Conservation (phyloP, 495 filamentous ascomycete genomes). For the Amniculicola lignicola region DNA sequence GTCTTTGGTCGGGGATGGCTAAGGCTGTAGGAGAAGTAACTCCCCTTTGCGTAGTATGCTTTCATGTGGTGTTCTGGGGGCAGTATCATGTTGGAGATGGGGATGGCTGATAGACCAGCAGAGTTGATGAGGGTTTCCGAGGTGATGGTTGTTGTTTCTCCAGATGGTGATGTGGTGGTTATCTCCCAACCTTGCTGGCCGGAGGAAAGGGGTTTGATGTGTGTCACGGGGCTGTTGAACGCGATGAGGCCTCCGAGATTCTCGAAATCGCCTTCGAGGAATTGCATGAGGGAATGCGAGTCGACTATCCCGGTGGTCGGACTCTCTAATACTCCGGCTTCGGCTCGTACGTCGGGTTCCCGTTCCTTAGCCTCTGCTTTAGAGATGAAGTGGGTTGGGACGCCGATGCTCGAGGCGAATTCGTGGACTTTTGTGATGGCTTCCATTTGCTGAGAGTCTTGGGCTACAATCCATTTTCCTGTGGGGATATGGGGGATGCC, state of each 20-base stretch:
- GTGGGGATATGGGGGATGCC: slow-evolving; percentile 67
- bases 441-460: slow-evolving; percentile 65
- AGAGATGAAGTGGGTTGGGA: slow-evolving; percentile 70
- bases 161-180: slow-evolving; percentile 46
- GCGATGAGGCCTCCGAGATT: slow-evolving; percentile 72
- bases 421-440: slow-evolving; percentile 63
- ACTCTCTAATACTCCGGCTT: slow-evolving; percentile 73
- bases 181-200: slow-evolving; percentile 54
- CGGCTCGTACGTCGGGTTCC: slow-evolving; percentile 72
- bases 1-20: slow-evolving; percentile 64
- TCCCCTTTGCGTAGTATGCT: slow-evolving; percentile 87
- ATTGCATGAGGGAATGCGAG: slow-evolving; percentile 78
- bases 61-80: slow-evolving; percentile 54
- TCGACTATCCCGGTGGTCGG: slow-evolving; percentile 88
- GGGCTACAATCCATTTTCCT: slow-evolving; percentile 95
- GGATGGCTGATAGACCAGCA: slow-evolving; percentile 74
- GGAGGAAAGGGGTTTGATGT: slow-evolving; percentile 52
- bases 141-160: slow-evolving; percentile 57
- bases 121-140: slow-evolving; percentile 77
- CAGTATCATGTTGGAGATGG: slow-evolving; percentile 78
- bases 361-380: slow-evolving; percentile 55
- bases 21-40: slow-evolving; percentile 82
- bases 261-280: slow-evolving; percentile 71
- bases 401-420: slow-evolving; percentile 61
- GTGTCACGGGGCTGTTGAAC: slow-evolving; percentile 59